phyloP scores from a whole-genome alignment of 2,329 filamentous ascomycete species.

The Tolypocladium tundrense region DNA sequence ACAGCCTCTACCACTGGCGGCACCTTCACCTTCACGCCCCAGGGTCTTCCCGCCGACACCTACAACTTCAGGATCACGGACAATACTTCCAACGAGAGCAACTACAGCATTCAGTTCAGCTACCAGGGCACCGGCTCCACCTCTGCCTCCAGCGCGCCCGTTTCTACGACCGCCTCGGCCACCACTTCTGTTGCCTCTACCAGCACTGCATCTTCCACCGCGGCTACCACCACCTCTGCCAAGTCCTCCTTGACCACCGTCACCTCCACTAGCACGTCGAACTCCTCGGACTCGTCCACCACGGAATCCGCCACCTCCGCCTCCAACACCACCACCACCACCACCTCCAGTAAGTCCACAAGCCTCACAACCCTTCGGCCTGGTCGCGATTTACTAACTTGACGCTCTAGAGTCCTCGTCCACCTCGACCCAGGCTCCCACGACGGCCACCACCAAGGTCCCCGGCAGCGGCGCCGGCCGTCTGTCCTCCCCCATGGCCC shows the following conservation, averaged over 20 bases:
- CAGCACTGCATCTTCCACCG: background rate
- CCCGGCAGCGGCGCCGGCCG: constrained; percentile 18
- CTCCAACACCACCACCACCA: no score
- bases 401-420: background rate
- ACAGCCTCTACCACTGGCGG: constrained; percentile 9
- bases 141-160: background rate
- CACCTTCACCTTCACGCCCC: constrained; percentile 18
- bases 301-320: constrained; percentile 5
- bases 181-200: background rate
- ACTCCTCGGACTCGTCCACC: constrained; percentile 1
- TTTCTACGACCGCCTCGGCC: background rate
- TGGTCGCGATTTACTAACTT: background rate
- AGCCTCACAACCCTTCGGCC: no score
- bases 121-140: constrained; percentile 14
- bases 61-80: constrained; percentile 25
- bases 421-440: background rate
- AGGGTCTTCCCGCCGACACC: constrained; percentile 15
- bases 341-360: background rate
- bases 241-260: constrained; percentile 1
- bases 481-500: constrained; percentile 19
- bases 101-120: constrained; percentile 22
- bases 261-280: constrained; percentile 1
- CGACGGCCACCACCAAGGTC: constrained; percentile 11
- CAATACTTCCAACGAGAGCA: constrained; percentile 12
- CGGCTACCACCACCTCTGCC: background rate